phyloP scores from a whole-genome alignment of 805 yeast species.

The Lipomyces spencermartinsiae region DNA sequence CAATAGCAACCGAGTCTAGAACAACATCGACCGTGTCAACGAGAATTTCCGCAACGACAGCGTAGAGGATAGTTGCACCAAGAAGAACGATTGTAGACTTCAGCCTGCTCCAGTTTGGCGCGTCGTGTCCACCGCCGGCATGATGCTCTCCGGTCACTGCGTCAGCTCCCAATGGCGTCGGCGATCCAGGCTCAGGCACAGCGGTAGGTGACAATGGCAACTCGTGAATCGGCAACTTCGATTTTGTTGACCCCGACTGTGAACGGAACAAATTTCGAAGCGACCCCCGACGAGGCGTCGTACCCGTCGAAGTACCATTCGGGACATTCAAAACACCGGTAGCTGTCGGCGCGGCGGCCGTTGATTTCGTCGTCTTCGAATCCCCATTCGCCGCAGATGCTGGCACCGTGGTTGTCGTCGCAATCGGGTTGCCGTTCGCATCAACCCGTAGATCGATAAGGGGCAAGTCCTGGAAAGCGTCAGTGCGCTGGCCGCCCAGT shows the following conservation, averaged over 20 bases:
- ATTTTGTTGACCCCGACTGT: background rate
- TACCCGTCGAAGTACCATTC: slow-evolving; percentile 14
- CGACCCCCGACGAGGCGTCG: slow-evolving; percentile 24
- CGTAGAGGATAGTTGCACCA: slow-evolving; percentile 85
- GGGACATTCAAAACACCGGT: slow-evolving; percentile 4
- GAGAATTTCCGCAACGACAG: slow-evolving; percentile 90
- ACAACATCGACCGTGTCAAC: slow-evolving; percentile 94
- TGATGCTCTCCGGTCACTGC: slow-evolving; percentile 39
- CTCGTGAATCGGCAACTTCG: slow-evolving; percentile 13
- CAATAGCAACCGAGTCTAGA: slow-evolving; percentile 73
- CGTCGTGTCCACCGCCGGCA: slow-evolving; percentile 80
- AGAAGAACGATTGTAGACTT: slow-evolving; percentile 84
- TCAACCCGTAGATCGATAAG: slow-evolving; percentile 22
- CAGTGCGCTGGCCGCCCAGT: slow-evolving; percentile 15
- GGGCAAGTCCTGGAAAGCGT: slow-evolving; percentile 26
- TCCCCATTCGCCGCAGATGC: background rate
- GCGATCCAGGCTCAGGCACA: slow-evolving; percentile 10
- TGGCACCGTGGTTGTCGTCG: background rate
- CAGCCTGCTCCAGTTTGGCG: slow-evolving; percentile 93
- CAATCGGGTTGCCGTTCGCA: background rate
- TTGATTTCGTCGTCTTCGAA: slow-evolving; percentile 1
- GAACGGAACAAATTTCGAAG: slow-evolving; percentile 18
- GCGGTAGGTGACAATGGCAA: slow-evolving; percentile 2
- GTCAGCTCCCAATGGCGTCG: slow-evolving; percentile 6
- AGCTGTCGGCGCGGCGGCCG: background rate